Base-by-base conservation (phyloP, 176 grass and related monocot genomes). In the Avena sativa region DNA sequence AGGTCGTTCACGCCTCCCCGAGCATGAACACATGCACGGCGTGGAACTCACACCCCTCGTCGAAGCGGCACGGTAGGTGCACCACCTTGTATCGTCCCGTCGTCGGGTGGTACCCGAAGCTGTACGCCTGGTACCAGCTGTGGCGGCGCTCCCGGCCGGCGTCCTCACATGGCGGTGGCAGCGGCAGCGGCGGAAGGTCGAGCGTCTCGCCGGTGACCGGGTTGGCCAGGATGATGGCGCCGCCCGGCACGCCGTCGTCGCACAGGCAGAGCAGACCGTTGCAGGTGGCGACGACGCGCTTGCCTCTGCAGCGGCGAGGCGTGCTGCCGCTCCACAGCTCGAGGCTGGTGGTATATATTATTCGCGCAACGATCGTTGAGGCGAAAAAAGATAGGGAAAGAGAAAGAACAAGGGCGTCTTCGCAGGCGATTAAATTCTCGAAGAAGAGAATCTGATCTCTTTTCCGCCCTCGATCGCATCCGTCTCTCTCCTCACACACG, bases 231-330 rank as follows among this genome's bases (percentile, higher is more conserved):
- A 21, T n/a, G 19, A 71, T 43, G 8, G 74, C 26, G 47, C 72
- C 73, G 47, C 49, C 47, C 23, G 32, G 16, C 8, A 20, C 68
- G 3, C 0, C 3, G 62, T 51, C 6, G 78, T 86, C 65, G 52
- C 76, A 80, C 16, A 86, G 51, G 78, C 78, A 87, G 17, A 87
- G 4, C 2, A 74, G 17, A 2, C 85, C 85, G 67, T 87, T 87
- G 67, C 0, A 64, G 11, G 62, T 79, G 62, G 75, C 63, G 32
- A 86, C 40, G 25, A 87, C 3, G 40, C 8, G 4, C 38, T 8
- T 15, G 77, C 17, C 17, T 11, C 14, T 17, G 52, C 12, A 57
- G 77, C 17, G 10, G 51, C 4, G 20, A 14, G 19, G 10, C 1
- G 32, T 40, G 38, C 38, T 17, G 66, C 66, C 3, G 2, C 11